Conservation (phyloP, 257 asterid species). For the Solanum pimpinellifolium region DNA sequence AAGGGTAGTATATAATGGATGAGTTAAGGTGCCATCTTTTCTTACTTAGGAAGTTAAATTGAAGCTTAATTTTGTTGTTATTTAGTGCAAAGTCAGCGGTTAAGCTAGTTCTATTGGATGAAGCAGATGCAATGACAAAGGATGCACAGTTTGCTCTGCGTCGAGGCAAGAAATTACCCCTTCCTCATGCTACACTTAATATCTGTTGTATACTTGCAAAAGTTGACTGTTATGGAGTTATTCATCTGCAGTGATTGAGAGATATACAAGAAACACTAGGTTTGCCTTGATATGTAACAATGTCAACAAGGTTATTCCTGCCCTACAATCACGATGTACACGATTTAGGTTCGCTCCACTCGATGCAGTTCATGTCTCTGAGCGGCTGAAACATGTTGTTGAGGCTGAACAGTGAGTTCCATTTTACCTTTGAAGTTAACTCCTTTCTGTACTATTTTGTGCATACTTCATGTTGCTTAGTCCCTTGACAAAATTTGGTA, state of each 20-base stretch:
- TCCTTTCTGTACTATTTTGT: background rate
- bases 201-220: background rate
- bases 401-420: slow-evolving; percentile 63
- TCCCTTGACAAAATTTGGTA: background rate
- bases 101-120: slow-evolving; percentile 84
- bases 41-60: background rate
- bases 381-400: slow-evolving; percentile 82
- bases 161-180: slow-evolving; percentile 52
- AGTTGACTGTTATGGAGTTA: background rate
- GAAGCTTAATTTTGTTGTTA: slow-evolving; percentile 5
- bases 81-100: slow-evolving; percentile 66
- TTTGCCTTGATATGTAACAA: slow-evolving; percentile 94
- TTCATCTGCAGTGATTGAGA: slow-evolving; percentile 74
- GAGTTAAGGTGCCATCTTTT: background rate
- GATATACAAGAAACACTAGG: slow-evolving; percentile 80
- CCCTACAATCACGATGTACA: slow-evolving; percentile 95
- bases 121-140: slow-evolving; percentile 99
- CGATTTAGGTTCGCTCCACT: slow-evolving; percentile 99
- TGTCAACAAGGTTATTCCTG: slow-evolving; percentile 92
- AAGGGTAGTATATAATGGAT: background rate
- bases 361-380: slow-evolving; percentile 58
- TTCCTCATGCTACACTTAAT: background rate
- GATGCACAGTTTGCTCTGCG: slow-evolving; percentile 98
- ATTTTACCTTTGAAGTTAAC: background rate
- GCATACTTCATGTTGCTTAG: background rate